Base-by-base conservation (phyloP, 176 grass and related monocot genomes). In the Bromus sterilis region DNA sequence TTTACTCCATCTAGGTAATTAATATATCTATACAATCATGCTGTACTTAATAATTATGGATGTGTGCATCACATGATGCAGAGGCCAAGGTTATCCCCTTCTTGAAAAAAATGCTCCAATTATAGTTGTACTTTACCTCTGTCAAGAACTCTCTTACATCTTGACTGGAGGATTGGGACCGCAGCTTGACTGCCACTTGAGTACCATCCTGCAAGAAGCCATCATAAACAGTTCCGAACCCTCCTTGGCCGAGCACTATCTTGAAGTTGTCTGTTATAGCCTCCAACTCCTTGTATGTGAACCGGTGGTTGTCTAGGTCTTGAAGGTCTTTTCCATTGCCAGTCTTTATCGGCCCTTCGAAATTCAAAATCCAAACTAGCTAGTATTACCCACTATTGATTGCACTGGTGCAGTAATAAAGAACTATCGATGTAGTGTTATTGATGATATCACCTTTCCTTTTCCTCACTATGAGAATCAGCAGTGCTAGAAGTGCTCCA, bases 181-280 rank as follows among this genome's bases (percentile, higher is more conserved):
- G 78, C 48, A 91, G 8, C 73, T 94, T 94, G 2, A 91, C 89
- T 16, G 89, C 92, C 36, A 94, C 89, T 63, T 84, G 86, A 41
- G 86, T 94, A n/a, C 83, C 86, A 67, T 94, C 83, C 16, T 85
- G 49, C 68, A 91, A 81, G 71, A 77, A 74, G 6, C 92, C 92
- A 31, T 86, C 76, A 26, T 89, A 91, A 21, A 94, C 92, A 12
- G 40, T 55, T 14, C 92, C 92, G 62, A 94, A 94, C 18, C 92
- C 92, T n/a, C 89, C 92, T 75, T 62, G 83, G 9, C 92, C 89
- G 1, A 94, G 78, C 9, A 85, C 84, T 24, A 23, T 48, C 61
- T 75, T 57, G 73, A 94, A 94, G 24, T 91, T 89, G 34, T 80
- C 83, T 0, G 92, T 91, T 37, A 94, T 87, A 2, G 11, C 14